A percentile compares a stretch with the other conserved stretches of the same genome.
These are phyloP conservation scores for Martensiomyces pterosporus DNA, from an alignment of 192 early-diverging fungal species.

Conservation along the genomic window DNA sequence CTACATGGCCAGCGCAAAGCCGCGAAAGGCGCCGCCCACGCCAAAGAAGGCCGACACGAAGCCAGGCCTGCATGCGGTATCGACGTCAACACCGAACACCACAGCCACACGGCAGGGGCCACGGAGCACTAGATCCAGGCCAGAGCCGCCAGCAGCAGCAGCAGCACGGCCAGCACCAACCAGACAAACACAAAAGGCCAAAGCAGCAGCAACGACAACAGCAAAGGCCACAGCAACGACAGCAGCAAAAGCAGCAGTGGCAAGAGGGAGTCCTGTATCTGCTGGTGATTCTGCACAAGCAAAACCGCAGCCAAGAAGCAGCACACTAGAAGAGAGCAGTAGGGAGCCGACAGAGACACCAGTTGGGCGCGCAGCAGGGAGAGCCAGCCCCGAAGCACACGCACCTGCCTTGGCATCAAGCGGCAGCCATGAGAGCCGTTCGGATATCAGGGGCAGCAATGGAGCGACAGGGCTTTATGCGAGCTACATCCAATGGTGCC, in stretches of 20 bases:
- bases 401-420: no score
- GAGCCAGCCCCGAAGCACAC: no score
- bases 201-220: neutral
- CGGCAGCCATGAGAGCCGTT: no score
- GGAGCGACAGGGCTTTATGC: neutral
- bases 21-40: neutral
- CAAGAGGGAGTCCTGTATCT: no score
- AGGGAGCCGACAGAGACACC: no score
- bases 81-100: neutral
- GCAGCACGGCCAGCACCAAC: neutral
- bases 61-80: no score
- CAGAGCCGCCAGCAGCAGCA: neutral
- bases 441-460: no score
- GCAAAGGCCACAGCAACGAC: neutral
- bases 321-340: constrained; percentile 1
- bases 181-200: neutral
- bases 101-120: neutral
- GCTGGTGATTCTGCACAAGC: no score
- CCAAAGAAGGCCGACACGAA: neutral
- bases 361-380: no score
- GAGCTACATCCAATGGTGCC: constrained; percentile 28
- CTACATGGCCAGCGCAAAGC: constrained; percentile 23
- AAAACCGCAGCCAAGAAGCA: neutral
- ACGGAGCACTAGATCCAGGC: neutral
- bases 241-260: neutral